Evolutionary conservation across 2,329 filamentous ascomycete genomes (phyloP).

Genomic region (Nothomitra cinnamomea): DNA sequence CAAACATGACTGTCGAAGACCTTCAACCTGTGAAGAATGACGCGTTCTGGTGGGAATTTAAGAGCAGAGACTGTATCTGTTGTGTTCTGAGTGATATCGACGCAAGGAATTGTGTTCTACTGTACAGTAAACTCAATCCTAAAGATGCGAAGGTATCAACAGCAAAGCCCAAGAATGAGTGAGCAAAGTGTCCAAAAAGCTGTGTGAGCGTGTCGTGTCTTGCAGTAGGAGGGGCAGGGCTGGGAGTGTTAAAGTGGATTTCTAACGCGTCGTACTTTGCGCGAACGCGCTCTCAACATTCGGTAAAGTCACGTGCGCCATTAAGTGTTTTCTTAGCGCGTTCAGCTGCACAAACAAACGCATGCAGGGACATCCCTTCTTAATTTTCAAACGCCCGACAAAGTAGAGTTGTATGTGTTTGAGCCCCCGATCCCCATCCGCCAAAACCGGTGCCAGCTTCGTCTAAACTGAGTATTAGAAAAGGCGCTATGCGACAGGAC

Average conservation of each 20-base stretch:
- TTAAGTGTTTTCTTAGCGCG: not conserved
- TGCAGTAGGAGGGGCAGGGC: not conserved
- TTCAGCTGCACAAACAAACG: not conserved
- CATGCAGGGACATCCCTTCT: no score
- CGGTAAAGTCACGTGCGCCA: not conserved
- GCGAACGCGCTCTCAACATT: not conserved
- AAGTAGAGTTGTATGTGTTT: no score
- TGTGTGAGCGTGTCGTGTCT: not conserved
- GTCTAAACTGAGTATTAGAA: no score
- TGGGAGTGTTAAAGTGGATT: not conserved
- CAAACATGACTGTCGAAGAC: conserved; percentile 30
- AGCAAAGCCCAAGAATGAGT: no score
- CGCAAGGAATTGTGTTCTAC: not conserved
- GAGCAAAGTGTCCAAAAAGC: not conserved
- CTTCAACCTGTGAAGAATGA: not conserved
- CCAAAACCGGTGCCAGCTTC: no score
- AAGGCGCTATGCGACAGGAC: no score
- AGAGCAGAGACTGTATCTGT: not conserved
- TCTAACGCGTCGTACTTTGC: not conserved
- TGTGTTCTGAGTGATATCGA: not conserved
- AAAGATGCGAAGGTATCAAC: no score
- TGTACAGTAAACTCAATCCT: no score
- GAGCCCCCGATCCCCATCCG: no score
- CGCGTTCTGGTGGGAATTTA: not conserved
- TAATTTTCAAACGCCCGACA: no score